These are phyloP conservation scores for Nadsonia starkeyi-henricii DNA, from an alignment of 1,139 yeast genomes.

Conservation along the genomic window DNA sequence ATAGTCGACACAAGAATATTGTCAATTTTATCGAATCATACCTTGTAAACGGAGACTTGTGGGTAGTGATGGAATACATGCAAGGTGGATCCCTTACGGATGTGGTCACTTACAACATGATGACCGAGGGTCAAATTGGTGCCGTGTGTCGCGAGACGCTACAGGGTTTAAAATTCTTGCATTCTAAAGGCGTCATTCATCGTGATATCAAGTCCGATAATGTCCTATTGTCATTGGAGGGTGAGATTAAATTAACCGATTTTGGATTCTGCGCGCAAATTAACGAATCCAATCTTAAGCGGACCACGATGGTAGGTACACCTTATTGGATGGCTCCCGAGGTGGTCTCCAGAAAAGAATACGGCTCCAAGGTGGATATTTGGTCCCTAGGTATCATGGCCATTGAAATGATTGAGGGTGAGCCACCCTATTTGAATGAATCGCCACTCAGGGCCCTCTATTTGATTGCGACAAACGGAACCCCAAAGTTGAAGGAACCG, in stretches of 20 bases:
- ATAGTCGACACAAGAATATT: constrained; percentile 79
- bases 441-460: constrained; percentile 87
- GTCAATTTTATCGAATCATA: constrained; percentile 88
- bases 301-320: constrained; percentile 98
- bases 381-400: constrained; percentile 98
- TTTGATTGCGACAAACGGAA: constrained; percentile 89
- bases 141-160: constrained; percentile 89
- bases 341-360: constrained; percentile 84
- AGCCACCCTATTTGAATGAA: constrained; percentile 93
- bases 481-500: constrained; percentile 84
- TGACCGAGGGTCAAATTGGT: constrained; percentile 97
- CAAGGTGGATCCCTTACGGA: constrained; percentile 96
- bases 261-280: constrained; percentile 90
- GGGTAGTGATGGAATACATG: constrained; percentile 99
- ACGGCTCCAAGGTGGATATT: constrained; percentile 93
- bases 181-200: constrained; percentile 88
- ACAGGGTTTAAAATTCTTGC: constrained; percentile 73
- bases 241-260: constrained; percentile 71
- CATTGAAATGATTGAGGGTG: constrained; percentile 97
- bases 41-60: constrained; percentile 49
- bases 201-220: constrained; percentile 95
- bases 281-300: constrained; percentile 67
- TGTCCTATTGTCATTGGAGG: constrained; percentile 64
- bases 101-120: constrained; percentile 85
- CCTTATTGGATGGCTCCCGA: constrained; percentile 99